These are phyloP conservation scores for Neurospora hispaniola DNA, from an alignment of 495 filamentous ascomycete genomes.

Conservation along the genomic window DNA sequence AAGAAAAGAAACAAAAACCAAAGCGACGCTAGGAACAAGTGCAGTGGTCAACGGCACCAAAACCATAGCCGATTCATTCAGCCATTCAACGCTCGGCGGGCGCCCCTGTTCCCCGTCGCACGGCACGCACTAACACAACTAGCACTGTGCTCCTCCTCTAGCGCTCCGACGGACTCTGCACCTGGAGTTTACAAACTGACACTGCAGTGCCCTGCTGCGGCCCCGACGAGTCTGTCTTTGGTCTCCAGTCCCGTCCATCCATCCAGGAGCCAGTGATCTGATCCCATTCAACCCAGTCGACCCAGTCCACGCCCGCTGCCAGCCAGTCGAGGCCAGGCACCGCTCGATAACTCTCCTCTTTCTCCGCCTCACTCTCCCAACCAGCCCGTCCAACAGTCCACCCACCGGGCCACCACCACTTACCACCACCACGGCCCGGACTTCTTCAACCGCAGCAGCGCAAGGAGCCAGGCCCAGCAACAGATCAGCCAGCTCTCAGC, in stretches of 20 bases:
- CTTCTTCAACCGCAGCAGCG: not conserved
- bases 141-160: not conserved
- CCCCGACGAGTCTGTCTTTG: not conserved
- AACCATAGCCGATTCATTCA: not conserved
- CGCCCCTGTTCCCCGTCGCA: not conserved
- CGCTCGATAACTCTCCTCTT: not conserved
- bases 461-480: not conserved
- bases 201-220: not conserved
- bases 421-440: not conserved
- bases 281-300: not conserved
- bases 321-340: not conserved
- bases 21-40: not conserved
- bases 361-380: not conserved
- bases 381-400: not conserved
- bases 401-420: not conserved
- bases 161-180: not conserved
- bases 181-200: not conserved
- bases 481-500: not conserved
- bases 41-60: not conserved
- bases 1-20: not conserved
- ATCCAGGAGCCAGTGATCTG: not conserved
- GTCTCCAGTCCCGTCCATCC: not conserved
- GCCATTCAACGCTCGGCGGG: not conserved
- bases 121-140: not conserved
- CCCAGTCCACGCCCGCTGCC: not conserved